phyloP scores from a whole-genome alignment of 2,329 filamentous ascomycete species.

The Fusarium piperis region DNA sequence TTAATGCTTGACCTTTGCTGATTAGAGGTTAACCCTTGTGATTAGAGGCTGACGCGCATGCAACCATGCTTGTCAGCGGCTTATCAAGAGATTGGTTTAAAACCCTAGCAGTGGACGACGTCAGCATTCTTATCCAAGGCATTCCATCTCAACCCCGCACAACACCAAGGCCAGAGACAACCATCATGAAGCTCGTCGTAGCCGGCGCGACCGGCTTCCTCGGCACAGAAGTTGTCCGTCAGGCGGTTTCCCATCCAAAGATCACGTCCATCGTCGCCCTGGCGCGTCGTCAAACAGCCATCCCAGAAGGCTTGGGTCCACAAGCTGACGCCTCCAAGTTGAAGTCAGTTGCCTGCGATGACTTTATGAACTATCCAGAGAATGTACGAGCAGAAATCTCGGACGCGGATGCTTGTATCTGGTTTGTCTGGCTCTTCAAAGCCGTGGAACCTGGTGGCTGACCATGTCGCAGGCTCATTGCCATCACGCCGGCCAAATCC shows the following conservation, averaged over 20 bases:
- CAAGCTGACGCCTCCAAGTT: conserved; percentile 49
- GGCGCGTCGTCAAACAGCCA: conserved; percentile 48
- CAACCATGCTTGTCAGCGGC: not conserved
- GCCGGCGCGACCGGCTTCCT: conserved; percentile 55
- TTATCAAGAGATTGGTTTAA: not conserved
- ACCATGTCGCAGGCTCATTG: conserved; percentile 44
- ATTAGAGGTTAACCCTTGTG: too few species aligned
- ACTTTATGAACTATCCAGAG: conserved; percentile 54
- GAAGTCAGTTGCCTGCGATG: conserved; percentile 50
- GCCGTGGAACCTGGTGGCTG: not conserved
- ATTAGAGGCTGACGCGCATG: not conserved
- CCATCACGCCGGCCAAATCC: conserved; percentile 52
- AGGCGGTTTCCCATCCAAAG: conserved; percentile 48
- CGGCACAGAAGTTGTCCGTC: conserved; percentile 55
- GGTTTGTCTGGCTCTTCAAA: conserved; percentile 38
- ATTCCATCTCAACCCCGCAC: not conserved
- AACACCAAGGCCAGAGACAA: not conserved
- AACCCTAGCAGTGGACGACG: too few species aligned
- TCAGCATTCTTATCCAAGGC: not conserved
- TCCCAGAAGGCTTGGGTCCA: conserved; percentile 34
- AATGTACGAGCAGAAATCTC: conserved; percentile 51
- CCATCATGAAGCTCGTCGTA: conserved; percentile 55
- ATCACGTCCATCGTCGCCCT: conserved; percentile 55
- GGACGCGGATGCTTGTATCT: conserved; percentile 55
- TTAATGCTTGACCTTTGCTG: too few species aligned